Percentiles rank a stretch among this genome's conserved stretches.
These are phyloP conservation scores for Ogataea pignaliae DNA, from an alignment of 805 yeast species.

Conservation along the genomic window DNA sequence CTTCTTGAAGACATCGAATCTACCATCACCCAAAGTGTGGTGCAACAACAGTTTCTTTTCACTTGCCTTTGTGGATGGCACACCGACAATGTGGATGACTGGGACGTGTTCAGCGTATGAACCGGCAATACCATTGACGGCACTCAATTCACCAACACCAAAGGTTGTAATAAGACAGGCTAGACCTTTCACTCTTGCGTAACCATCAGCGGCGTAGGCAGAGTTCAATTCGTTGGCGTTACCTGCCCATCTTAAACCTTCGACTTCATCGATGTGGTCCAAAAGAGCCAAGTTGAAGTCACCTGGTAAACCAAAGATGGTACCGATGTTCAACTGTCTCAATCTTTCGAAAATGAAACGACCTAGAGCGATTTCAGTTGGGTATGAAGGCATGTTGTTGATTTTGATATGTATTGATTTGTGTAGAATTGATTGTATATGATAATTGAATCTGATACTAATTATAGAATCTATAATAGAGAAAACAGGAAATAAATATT, in stretches of 20 bases:
- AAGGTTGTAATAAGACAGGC: slow-evolving; percentile 71
- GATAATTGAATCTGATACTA: too few relatives aligned
- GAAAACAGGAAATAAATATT: too few relatives aligned
- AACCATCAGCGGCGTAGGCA: slow-evolving; percentile 81
- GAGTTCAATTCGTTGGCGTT: slow-evolving; percentile 82
- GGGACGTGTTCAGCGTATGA: slow-evolving; percentile 83
- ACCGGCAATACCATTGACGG: slow-evolving; percentile 78
- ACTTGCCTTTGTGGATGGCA: slow-evolving; percentile 69
- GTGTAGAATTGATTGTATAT: too few relatives aligned
- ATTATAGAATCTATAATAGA: too few relatives aligned
- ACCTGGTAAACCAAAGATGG: slow-evolving; percentile 71
- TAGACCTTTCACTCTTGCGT: slow-evolving; percentile 69
- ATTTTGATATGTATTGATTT: too few relatives aligned
- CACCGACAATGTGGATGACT: slow-evolving; percentile 73
- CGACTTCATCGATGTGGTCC: slow-evolving; percentile 64
- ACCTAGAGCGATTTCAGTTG: slow-evolving; percentile 50
- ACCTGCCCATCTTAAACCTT: slow-evolving; percentile 76
- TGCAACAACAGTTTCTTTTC: slow-evolving; percentile 65
- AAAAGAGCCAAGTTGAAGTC: slow-evolving; percentile 65
- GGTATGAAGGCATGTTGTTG: slow-evolving; percentile 1
- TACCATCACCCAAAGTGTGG: slow-evolving; percentile 77
- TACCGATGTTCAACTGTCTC: slow-evolving; percentile 58
- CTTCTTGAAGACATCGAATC: slow-evolving; percentile 67
- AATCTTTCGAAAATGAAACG: slow-evolving; percentile 70
- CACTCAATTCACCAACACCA: slow-evolving; percentile 79